Evolutionary conservation across 345 rosid genomes (phyloP).

Genomic region (Firmiana major): DNA sequence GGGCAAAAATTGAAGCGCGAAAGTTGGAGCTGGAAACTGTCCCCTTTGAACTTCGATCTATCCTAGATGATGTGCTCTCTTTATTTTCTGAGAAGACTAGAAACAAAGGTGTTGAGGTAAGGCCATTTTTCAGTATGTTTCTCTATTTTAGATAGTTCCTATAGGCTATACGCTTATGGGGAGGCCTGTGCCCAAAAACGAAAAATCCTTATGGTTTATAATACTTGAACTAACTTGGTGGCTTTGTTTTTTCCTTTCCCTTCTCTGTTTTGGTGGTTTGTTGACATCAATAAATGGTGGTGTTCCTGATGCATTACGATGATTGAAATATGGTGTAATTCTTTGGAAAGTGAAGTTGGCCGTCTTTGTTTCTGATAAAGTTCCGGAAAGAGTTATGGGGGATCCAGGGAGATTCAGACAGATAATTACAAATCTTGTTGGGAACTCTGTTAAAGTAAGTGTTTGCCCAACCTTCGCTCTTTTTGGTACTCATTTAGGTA

Average conservation of each 20-base stretch:
- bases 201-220: background rate
- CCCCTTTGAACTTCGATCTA: slow-evolving; percentile 70
- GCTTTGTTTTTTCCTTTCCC: background rate
- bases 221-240: slow-evolving; percentile 12
- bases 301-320: background rate
- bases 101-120: slow-evolving; percentile 86
- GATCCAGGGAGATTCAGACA: slow-evolving; percentile 98
- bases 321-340: slow-evolving; percentile 7
- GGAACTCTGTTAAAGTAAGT: slow-evolving; percentile 94
- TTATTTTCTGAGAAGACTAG: slow-evolving; percentile 92
- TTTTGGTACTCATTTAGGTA: background rate
- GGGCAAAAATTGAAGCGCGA: slow-evolving; percentile 96
- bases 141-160: slow-evolving; percentile 1
- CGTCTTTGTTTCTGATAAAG: slow-evolving; percentile 81
- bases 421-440: slow-evolving; percentile 91
- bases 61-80: slow-evolving; percentile 95
- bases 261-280: background rate
- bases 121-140: slow-evolving; percentile 7
- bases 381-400: slow-evolving; percentile 79
- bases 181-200: background rate
- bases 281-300: slow-evolving; percentile 10
- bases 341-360: slow-evolving; percentile 64
- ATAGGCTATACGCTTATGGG: background rate
- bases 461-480: background rate
- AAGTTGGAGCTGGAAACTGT: slow-evolving; percentile 86